These are phyloP conservation scores for Xylaria multiplex DNA, from an alignment of 2,329 filamentous ascomycete species.

Conservation along the genomic window DNA sequence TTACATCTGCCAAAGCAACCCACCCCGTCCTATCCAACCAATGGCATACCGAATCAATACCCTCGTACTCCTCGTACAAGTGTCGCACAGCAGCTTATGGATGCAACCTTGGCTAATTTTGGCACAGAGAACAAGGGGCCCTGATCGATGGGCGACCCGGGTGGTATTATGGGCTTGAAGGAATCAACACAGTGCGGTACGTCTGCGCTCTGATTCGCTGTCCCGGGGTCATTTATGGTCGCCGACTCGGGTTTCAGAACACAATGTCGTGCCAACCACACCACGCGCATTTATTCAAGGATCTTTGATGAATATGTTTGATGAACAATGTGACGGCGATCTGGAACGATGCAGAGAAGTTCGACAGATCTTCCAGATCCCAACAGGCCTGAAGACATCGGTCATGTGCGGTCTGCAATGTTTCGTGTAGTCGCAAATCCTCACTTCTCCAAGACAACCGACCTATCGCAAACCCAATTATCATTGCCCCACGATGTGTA, in stretches of 20 bases:
- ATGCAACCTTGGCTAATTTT: constrained; percentile 36
- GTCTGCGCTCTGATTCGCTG: constrained; percentile 23
- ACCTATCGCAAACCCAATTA: neutral
- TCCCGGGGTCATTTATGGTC: constrained; percentile 19
- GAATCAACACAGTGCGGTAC: constrained; percentile 26
- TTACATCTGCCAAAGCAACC: constrained; percentile 25
- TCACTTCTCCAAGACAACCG: neutral
- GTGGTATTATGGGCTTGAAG: constrained; percentile 6
- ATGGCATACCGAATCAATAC: constrained; percentile 21
- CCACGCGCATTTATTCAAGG: constrained; percentile 25
- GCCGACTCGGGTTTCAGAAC: constrained; percentile 41
- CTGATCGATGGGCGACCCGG: constrained; percentile 1
- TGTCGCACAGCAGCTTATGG: neutral
- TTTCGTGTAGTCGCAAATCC: constrained; percentile 33
- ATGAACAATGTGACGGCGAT: constrained; percentile 38
- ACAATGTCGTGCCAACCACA: constrained; percentile 32
- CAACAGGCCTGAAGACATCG: constrained; percentile 22
- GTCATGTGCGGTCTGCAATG: constrained; percentile 28
- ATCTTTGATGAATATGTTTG: constrained; percentile 28
- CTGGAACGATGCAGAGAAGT: constrained; percentile 40
- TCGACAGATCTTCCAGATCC: constrained; percentile 38
- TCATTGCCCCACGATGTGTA: neutral
- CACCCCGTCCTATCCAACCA: constrained; percentile 15
- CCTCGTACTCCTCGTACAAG: constrained; percentile 24
- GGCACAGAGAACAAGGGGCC: constrained; percentile 33